Evolutionary conservation across 1,284 basidiomycete genomes (phyloP).

Genomic region (Athelia sp.): DNA sequence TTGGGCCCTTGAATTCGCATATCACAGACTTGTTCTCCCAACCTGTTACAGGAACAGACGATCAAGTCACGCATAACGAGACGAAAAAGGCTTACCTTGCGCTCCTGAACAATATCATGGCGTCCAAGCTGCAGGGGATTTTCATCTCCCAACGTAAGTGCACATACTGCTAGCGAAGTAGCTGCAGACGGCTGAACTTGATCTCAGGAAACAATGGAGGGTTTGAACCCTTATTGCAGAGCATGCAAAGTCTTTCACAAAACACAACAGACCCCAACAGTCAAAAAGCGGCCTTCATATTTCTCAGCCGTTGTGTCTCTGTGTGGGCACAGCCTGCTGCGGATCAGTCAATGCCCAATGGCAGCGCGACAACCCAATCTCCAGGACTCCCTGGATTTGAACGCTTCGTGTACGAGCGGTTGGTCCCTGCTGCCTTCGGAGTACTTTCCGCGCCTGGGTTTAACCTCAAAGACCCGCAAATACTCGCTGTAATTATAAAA

Average conservation of each 20-base stretch:
- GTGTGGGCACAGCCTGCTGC: conserved; percentile 68
- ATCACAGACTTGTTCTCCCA: conserved; percentile 80
- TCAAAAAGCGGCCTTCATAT: conserved; percentile 79
- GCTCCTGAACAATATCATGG: conserved; percentile 81
- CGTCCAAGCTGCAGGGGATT: conserved; percentile 75
- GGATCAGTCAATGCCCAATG: conserved; percentile 27
- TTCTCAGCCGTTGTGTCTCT: conserved; percentile 75
- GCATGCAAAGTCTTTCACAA: conserved; percentile 72
- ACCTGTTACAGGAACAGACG: conserved; percentile 88
- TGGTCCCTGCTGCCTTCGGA: conserved; percentile 81
- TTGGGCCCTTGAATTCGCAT: conserved; percentile 82
- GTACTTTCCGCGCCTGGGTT: conserved; percentile 79
- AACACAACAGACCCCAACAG: conserved; percentile 71
- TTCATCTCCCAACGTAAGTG: conserved; percentile 84
- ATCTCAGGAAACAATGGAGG: conserved; percentile 72
- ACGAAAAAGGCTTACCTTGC: conserved; percentile 89
- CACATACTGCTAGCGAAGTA: conserved; percentile 4
- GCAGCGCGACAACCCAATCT: conserved; percentile 31
- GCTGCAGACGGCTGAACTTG: not conserved
- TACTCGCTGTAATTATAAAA: conserved; percentile 58
- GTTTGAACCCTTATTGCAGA: conserved; percentile 69
- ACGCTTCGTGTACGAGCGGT: conserved; percentile 84
- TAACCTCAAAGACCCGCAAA: conserved; percentile 86
- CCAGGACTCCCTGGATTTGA: conserved; percentile 87
- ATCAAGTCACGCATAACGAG: conserved; percentile 77